These are phyloP conservation scores for Populus deltoides DNA, from an alignment of 345 rosid genomes.

Conservation along the genomic window DNA sequence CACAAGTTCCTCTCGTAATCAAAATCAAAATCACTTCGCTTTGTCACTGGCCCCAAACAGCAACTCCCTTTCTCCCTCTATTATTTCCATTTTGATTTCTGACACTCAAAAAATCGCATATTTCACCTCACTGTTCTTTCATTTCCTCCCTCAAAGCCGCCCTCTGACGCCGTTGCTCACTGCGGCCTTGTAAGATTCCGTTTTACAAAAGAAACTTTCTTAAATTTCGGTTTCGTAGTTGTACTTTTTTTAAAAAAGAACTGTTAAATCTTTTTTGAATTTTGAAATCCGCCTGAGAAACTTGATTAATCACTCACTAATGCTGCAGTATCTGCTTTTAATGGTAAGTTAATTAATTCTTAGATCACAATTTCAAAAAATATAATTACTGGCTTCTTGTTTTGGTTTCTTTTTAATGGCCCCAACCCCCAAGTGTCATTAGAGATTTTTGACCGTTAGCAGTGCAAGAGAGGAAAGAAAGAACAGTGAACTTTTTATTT, in stretches of 20 bases:
- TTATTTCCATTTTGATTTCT: conserved; percentile 9
- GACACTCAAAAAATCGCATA: not conserved
- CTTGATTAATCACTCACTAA: not conserved
- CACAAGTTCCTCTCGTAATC: not conserved
- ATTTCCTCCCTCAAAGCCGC: conserved; percentile 10
- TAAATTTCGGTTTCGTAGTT: conserved; percentile 26
- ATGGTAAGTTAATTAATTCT: conserved; percentile 35
- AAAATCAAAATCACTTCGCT: not conserved
- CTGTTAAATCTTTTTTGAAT: conserved; percentile 19
- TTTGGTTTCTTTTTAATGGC: conserved; percentile 11
- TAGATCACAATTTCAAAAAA: conserved; percentile 1
- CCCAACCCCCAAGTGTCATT: not conserved
- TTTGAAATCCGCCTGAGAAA: not conserved
- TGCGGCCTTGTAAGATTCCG: conserved; percentile 12
- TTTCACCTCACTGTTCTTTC: conserved; percentile 15
- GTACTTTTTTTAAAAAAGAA: conserved; percentile 7
- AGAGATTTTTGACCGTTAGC: conserved; percentile 31
- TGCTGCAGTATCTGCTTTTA: conserved; percentile 16
- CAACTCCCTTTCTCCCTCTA: conserved; percentile 4
- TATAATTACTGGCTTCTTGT: not conserved
- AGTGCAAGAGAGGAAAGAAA: not conserved
- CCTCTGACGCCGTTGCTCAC: conserved; percentile 37
- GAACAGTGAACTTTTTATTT: not conserved
- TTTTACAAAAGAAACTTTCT: not conserved
- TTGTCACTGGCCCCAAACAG: not conserved